These are phyloP conservation scores for Paxillus ammoniavirescens DNA, from an alignment of 768 basidiomycete genomes.

Conservation along the genomic window DNA sequence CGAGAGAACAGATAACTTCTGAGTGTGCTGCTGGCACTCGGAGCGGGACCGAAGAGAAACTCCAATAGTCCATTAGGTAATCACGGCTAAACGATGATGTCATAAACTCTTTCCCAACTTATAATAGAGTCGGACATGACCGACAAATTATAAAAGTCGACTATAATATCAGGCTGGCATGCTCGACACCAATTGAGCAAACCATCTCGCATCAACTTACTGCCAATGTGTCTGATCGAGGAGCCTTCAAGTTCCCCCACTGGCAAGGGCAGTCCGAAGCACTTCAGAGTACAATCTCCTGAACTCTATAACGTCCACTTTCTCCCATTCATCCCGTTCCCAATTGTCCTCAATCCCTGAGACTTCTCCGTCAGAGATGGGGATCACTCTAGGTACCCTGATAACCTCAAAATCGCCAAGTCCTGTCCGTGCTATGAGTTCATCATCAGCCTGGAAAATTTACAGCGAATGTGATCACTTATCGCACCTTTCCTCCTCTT, in stretches of 20 bases:
- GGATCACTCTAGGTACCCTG: slow-evolving; percentile 16
- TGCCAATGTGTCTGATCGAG: background rate
- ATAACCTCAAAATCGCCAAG: slow-evolving; percentile 24
- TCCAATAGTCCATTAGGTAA: no score
- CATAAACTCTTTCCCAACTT: no score
- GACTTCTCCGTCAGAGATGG: slow-evolving; percentile 11
- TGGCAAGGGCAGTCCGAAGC: slow-evolving; percentile 5
- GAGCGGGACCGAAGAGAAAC: no score
- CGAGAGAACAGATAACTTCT: no score
- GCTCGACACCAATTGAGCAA: no score
- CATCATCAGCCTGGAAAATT: background rate
- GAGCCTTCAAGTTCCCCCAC: background rate
- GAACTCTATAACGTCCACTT: slow-evolving; percentile 12
- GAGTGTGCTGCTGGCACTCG: no score
- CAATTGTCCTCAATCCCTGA: slow-evolving; percentile 2
- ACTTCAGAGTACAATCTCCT: slow-evolving; percentile 25
- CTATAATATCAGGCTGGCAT: no score
- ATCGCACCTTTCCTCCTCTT: slow-evolving; percentile 15
- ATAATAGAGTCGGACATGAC: no score
- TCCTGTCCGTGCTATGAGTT: background rate
- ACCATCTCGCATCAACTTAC: no score
- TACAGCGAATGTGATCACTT: background rate
- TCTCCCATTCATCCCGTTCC: slow-evolving; percentile 19
- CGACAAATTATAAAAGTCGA: no score
- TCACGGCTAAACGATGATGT: no score